Conservation (phyloP, 75 land plant genomes). For the Azolla pinnata region DNA sequence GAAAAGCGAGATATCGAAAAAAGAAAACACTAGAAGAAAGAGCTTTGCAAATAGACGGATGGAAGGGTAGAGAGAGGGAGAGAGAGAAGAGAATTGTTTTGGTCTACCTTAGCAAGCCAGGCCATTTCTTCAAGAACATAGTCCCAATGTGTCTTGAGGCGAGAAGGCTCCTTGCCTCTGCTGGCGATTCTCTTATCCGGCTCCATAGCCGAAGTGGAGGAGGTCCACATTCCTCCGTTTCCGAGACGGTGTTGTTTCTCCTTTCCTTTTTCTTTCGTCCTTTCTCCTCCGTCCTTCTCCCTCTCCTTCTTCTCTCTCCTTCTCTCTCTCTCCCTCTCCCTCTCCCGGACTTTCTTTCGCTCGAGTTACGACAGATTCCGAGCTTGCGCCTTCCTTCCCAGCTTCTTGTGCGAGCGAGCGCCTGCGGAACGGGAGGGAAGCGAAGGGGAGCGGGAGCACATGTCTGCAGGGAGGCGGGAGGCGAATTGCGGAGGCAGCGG, state of each 20-base stretch:
- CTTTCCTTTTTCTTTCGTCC: background rate
- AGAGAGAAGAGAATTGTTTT: background rate
- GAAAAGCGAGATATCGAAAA: too few relatives aligned
- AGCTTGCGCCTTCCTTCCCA: background rate
- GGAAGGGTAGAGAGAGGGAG: background rate
- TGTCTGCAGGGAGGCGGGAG: background rate
- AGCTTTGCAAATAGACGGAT: background rate
- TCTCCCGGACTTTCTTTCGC: background rate
- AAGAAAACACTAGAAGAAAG: background rate
- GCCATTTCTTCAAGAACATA: slow-evolving; percentile 97
- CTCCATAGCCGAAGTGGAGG: background rate
- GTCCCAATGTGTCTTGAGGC: slow-evolving; percentile 95
- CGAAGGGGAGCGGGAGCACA: background rate
- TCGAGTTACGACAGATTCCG: background rate
- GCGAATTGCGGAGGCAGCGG: background rate
- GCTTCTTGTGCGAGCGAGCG: background rate
- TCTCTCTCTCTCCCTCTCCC: background rate
- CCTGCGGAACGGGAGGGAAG: background rate
- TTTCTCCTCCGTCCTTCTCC: background rate
- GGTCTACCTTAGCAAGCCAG: slow-evolving; percentile 88
- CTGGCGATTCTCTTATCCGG: slow-evolving; percentile 3
- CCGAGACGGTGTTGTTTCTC: background rate
- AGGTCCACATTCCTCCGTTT: slow-evolving; percentile 1
- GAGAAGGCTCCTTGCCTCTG: slow-evolving; percentile 55
- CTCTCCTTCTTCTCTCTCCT: background rate